Evolutionary conservation across 106 monocot genomes (phyloP).

Genomic region (Ottelia alismoides): DNA sequence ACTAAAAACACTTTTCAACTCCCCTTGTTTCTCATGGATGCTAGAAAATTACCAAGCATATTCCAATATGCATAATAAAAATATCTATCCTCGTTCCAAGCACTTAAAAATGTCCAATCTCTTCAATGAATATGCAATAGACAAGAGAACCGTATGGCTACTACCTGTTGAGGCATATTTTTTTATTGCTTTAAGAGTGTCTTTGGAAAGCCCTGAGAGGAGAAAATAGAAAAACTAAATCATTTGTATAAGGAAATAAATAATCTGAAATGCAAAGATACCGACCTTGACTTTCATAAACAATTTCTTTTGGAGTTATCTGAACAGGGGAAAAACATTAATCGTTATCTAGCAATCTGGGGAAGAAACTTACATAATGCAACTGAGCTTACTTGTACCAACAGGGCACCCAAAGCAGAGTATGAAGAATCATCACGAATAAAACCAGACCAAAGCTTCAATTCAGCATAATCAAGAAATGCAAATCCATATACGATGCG

Average conservation of each 20-base stretch:
- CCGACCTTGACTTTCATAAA: conserved; percentile 77
- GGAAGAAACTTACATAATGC: neutral
- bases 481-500: conserved; percentile 70
- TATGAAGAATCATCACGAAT: conserved; percentile 65
- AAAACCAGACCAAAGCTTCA: conserved; percentile 84
- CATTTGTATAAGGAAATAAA: neutral
- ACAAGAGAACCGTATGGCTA: conserved; percentile 2
- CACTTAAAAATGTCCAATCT: too few species aligned
- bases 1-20: too few species aligned
- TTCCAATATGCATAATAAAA: too few species aligned
- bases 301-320: conserved; percentile 87
- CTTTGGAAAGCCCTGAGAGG: conserved; percentile 65
- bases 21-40: too few species aligned
- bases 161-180: conserved; percentile 84
- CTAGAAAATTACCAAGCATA: too few species aligned
- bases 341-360: too few species aligned
- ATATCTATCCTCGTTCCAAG: too few species aligned
- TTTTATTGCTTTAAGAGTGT: conserved; percentile 47
- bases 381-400: conserved; percentile 67
- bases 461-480: conserved; percentile 82
- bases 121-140: too few species aligned
- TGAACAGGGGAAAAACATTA: too few species aligned
- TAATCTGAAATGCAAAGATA: neutral
- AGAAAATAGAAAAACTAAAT: neutral
- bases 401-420: conserved; percentile 68